Conservation (phyloP, 805 yeast species). For the Candida gorgasii region DNA sequence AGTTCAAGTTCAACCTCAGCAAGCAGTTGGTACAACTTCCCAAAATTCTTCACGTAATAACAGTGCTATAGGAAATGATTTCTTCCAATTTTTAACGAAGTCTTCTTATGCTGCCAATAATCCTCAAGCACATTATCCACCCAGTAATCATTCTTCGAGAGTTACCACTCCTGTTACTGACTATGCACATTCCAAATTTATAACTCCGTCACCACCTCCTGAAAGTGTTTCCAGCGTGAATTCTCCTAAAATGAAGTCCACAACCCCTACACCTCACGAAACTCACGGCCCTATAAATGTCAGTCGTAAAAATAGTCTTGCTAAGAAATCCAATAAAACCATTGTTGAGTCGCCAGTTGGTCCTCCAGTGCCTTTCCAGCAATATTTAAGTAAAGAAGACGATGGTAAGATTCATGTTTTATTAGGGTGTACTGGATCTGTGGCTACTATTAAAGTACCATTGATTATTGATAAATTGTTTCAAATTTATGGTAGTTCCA, state of each 20-base stretch:
- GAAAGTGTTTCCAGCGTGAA: slow-evolving; percentile 5
- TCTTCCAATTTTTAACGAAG: slow-evolving; percentile 15
- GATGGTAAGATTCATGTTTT: slow-evolving; percentile 86
- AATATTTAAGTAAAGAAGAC: slow-evolving; percentile 69
- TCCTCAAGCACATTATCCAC: slow-evolving; percentile 4
- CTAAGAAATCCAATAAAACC: slow-evolving; percentile 47
- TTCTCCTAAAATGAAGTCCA: slow-evolving; percentile 3
- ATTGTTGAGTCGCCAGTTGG: slow-evolving; percentile 57
- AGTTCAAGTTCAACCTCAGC: slow-evolving; percentile 6
- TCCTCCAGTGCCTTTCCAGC: slow-evolving; percentile 73
- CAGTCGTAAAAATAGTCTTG: slow-evolving; percentile 12
- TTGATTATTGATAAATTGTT: slow-evolving; percentile 82
- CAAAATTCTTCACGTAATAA: slow-evolving; percentile 14
- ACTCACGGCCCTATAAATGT: slow-evolving; percentile 24
- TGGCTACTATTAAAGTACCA: slow-evolving; percentile 93
- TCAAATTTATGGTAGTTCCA: slow-evolving; percentile 68
- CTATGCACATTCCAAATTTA: slow-evolving; percentile 3
- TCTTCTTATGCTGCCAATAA: neutral
- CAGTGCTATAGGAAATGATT: slow-evolving; percentile 13
- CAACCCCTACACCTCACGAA: slow-evolving; percentile 7
- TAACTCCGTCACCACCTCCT: slow-evolving; percentile 22
- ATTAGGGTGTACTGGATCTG: slow-evolving; percentile 93
- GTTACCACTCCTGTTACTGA: slow-evolving; percentile 14
- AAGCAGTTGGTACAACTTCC: slow-evolving; percentile 1
- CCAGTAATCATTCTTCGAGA: slow-evolving; percentile 13